Percentiles rank a stretch among this genome's conserved stretches.
phyloP scores from a whole-genome alignment of 108 stramenopile species.

The Cyclotella choctawhatcheeana region DNA sequence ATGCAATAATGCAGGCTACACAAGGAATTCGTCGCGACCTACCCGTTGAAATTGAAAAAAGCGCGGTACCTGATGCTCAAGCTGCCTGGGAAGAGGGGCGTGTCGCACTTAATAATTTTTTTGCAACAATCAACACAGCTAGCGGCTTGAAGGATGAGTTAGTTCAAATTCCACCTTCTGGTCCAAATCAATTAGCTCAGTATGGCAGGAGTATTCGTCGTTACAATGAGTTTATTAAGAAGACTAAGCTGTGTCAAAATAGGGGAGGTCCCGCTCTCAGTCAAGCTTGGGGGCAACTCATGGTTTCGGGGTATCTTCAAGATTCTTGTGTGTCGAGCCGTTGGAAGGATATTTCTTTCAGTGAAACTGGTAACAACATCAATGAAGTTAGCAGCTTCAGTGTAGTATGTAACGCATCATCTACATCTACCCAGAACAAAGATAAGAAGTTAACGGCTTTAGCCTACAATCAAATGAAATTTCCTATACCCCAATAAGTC shows the following conservation, averaged over 20 bases:
- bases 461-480: too few species aligned
- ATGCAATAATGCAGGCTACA: too few species aligned
- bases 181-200: conserved; percentile 70
- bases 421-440: too few species aligned
- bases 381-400: too few species aligned
- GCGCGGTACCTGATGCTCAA: conserved; percentile 47
- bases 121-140: conserved; percentile 62
- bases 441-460: too few species aligned
- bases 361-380: too few species aligned
- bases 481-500: too few species aligned
- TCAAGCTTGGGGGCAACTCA: conserved; percentile 83
- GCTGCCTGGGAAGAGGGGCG: conserved; percentile 87
- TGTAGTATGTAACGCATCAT: too few species aligned
- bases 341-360: conserved; percentile 85
- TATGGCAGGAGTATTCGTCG: conserved; percentile 75
- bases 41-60: conserved; percentile 74
- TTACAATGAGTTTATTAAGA: conserved; percentile 82
- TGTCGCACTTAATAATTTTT: conserved; percentile 77
- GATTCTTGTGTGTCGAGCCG: conserved; percentile 88
- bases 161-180: conserved; percentile 62
- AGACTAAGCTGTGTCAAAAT: conserved; percentile 88
- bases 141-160: conserved; percentile 73
- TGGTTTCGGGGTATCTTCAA: conserved; percentile 84
- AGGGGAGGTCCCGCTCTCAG: conserved; percentile 64
- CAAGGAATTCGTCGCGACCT: conserved; percentile 70